Evolutionary conservation across 179 eudicot genomes (phyloP), one percentile per base, ranked within the genome.

Genomic region (Dionaea muscipula): DNA sequence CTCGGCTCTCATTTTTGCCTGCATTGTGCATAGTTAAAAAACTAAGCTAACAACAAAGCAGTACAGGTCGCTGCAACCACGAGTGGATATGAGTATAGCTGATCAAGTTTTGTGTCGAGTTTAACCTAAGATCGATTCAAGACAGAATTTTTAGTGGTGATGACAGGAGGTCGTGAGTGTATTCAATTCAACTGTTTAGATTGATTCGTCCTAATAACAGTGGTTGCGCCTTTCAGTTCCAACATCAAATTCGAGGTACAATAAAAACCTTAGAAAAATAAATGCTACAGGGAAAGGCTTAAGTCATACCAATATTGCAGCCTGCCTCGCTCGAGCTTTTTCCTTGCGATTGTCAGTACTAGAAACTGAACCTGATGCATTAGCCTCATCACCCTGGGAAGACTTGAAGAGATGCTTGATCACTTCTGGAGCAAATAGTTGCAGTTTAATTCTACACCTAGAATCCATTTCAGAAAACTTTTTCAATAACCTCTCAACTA

Each of bases 1-100:
- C 65, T 85, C 85, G 8, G 90, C 90, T 69, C 80, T 79, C 99
- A 93, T 93, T 74, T 83, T 89, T 54, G 84, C 96, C 99, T 93
- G 79, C 62, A 72, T 43, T 70, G 31, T 26, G 60, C n/a, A 51
- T 36, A 33, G 41, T 49, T 57, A 63, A 31, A 39, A 35, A 26
- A 21, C 10, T 49, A 36, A 58, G 24, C 26, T 15, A 47, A 20
- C 52, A 24, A 62, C 19, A 47, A 1, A 49, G 15, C 19, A 43
- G 2, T 43, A 2, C 12, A 8, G 35, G 8, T 28, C n/a, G 8
- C 35, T 28, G 3, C 3, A 28, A 28, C 35, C 35, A 28, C 35
- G 5, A 28, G 35, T 31, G 1, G 35, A 31, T 4, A 31, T 31
- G 35, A 11, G 35, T 11, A 31, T 4, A 31, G 5, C 35, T 11